Evolutionary conservation across 495 filamentous ascomycete genomes (phyloP).

Genomic region (Aspergillus steynii): DNA sequence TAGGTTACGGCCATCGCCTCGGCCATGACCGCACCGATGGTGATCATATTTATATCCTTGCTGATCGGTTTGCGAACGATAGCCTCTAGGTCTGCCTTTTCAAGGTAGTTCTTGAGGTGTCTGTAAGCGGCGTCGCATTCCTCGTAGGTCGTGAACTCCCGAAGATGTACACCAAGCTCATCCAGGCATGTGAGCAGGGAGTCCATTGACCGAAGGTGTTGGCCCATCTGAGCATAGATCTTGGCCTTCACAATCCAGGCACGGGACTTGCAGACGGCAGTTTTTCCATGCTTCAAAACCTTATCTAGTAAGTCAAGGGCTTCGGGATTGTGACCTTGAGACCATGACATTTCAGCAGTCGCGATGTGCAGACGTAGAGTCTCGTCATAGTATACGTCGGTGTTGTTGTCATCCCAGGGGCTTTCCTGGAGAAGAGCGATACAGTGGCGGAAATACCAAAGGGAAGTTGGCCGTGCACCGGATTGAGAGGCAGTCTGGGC

Average conservation of each 20-base stretch:
- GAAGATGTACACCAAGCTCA: conserved; percentile 65
- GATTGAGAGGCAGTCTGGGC: conserved; percentile 75
- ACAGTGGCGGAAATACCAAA: conserved; percentile 74
- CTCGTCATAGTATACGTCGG: conserved; percentile 84
- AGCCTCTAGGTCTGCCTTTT: conserved; percentile 56
- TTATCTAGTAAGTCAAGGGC: conserved; percentile 63
- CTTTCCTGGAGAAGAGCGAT: conserved; percentile 74
- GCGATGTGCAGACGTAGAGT: conserved; percentile 72
- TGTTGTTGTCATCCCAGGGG: conserved; percentile 68
- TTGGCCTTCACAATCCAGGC: conserved; percentile 78
- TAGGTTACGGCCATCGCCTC: conserved; percentile 80
- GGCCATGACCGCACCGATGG: conserved; percentile 70
- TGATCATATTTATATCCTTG: conserved; percentile 57
- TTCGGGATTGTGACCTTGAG: conserved; percentile 64
- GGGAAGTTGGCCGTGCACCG: conserved; percentile 74
- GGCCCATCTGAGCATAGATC: conserved; percentile 69
- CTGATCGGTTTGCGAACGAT: conserved; percentile 51
- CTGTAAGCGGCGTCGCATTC: conserved; percentile 74
- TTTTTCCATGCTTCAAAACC: conserved; percentile 65
- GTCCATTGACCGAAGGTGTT: conserved; percentile 66
- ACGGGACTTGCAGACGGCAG: conserved; percentile 71
- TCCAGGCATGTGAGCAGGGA: conserved; percentile 65
- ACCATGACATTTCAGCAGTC: conserved; percentile 79
- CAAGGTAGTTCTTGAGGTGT: conserved; percentile 56
- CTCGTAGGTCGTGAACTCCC: conserved; percentile 65